These are phyloP conservation scores for Fusarium staphyleae DNA, from an alignment of 2,329 filamentous ascomycete genomes.

Conservation along the genomic window DNA sequence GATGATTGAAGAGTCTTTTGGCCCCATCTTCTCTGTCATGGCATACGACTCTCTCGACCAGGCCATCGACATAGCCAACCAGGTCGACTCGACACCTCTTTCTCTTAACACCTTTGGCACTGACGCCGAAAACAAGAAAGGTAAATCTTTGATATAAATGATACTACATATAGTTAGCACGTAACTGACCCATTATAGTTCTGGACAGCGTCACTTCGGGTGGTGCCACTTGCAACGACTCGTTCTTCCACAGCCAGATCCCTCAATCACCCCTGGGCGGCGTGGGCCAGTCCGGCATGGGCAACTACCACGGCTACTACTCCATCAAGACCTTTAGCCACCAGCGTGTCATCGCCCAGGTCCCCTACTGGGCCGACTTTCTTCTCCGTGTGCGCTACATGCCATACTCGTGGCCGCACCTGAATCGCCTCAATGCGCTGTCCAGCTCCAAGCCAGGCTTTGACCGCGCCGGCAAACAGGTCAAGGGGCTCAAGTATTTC, in stretches of 20 bases:
- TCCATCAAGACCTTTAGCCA: constrained; percentile 55
- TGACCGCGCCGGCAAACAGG: constrained; percentile 63
- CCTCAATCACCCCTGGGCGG: constrained; percentile 57
- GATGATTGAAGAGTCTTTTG: constrained; percentile 86
- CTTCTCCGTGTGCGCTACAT: constrained; percentile 73
- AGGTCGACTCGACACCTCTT: constrained; percentile 82
- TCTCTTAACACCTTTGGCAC: constrained; percentile 86
- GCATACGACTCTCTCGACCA: constrained; percentile 82
- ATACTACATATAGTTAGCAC: constrained; percentile 4
- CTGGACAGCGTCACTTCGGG: constrained; percentile 53
- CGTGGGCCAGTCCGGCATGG: constrained; percentile 56
- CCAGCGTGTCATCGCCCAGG: constrained; percentile 47
- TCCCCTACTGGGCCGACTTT: constrained; percentile 50
- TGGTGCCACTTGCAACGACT: constrained; percentile 60
- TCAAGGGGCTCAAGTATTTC: constrained; percentile 63
- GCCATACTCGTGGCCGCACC: constrained; percentile 60
- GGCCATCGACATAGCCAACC: constrained; percentile 82
- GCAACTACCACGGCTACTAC: constrained; percentile 57
- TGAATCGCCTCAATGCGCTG: constrained; percentile 54
- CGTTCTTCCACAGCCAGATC: constrained; percentile 52
- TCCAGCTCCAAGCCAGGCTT: constrained; percentile 62
- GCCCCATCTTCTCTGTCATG: constrained; percentile 86
- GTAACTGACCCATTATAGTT: constrained; percentile 45
- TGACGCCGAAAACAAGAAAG: constrained; percentile 76
- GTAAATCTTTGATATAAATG: constrained; percentile 53